phyloP scores from a whole-genome alignment of 192 early-diverging fungal species.

The Fimicolochytrium jonesii region DNA sequence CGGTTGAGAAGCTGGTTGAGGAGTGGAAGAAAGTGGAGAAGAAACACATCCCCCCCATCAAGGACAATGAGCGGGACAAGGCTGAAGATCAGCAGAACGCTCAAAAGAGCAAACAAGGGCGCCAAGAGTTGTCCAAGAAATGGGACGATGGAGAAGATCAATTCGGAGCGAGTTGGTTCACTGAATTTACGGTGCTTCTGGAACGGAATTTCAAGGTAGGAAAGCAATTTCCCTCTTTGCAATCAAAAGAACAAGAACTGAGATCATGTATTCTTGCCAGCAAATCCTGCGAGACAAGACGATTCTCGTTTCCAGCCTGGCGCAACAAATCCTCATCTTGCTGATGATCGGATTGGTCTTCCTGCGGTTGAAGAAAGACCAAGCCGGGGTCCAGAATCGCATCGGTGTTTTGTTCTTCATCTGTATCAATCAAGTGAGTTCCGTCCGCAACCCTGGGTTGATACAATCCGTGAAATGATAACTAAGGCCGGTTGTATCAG shows the following conservation, averaged over 20 bases:
- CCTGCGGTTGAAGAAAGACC: slow-evolving; percentile 39
- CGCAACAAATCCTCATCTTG: slow-evolving; percentile 36
- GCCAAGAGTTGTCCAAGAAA: neutral
- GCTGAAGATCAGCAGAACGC: neutral
- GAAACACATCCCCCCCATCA: slow-evolving; percentile 10
- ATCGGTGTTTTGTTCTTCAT: slow-evolving; percentile 62
- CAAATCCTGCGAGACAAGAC: neutral
- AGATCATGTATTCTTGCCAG: slow-evolving; percentile 11
- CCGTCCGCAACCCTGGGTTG: too few relatives aligned
- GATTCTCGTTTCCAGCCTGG: slow-evolving; percentile 1
- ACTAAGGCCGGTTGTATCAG: neutral
- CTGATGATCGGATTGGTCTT: slow-evolving; percentile 58
- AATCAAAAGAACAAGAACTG: too few relatives aligned
- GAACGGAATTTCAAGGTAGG: slow-evolving; percentile 18
- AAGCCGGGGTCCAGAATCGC: slow-evolving; percentile 59
- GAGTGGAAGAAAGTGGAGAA: slow-evolving; percentile 3
- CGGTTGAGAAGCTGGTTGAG: slow-evolving; percentile 22
- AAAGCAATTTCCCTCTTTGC: slow-evolving; percentile 13
- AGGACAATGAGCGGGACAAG: neutral
- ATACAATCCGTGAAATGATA: too few relatives aligned
- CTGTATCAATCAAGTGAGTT: slow-evolving; percentile 35
- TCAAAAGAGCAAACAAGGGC: slow-evolving; percentile 3
- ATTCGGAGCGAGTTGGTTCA: slow-evolving; percentile 2
- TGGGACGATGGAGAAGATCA: neutral
- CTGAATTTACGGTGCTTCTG: slow-evolving; percentile 3